Conservation (phyloP, 148 eudicot species). For the Cornus florida region DNA sequence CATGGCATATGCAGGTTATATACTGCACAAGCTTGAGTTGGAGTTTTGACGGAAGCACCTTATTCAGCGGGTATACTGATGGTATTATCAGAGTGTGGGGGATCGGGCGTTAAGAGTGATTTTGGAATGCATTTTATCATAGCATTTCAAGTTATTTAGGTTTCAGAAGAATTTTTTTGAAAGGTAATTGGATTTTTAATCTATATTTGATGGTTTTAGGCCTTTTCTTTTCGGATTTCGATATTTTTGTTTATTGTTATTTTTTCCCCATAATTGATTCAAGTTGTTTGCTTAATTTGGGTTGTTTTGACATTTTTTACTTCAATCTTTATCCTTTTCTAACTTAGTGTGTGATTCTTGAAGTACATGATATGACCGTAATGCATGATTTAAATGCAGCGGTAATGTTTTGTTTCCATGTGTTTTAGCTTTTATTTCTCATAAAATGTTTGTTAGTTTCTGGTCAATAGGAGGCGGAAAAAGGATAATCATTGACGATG, state of each 20-base stretch:
- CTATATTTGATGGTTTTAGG: background rate
- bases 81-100: constrained; percentile 75
- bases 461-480: too few relatives aligned
- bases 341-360: too few relatives aligned
- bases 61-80: constrained; percentile 84
- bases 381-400: too few relatives aligned
- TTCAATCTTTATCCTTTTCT: too few relatives aligned
- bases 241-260: background rate
- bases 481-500: too few relatives aligned
- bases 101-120: constrained; percentile 47
- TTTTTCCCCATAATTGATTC: too few relatives aligned
- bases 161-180: background rate
- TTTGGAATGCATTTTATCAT: background rate
- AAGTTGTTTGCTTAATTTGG: too few relatives aligned
- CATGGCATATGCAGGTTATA: constrained; percentile 43
- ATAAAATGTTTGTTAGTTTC: too few relatives aligned
- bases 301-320: too few relatives aligned
- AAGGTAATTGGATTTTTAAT: constrained; percentile 2
- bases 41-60: constrained; percentile 80
- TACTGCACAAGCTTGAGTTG: constrained; percentile 82
- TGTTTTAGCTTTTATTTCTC: too few relatives aligned
- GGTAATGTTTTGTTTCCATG: too few relatives aligned
- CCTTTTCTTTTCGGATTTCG: background rate
- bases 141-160: background rate
- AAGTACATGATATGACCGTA: too few relatives aligned